Evolutionary conservation across 2,329 filamentous ascomycete species (phyloP), one percentile per base, ranked within the genome.

Genomic region (Trichoderma sp.): DNA sequence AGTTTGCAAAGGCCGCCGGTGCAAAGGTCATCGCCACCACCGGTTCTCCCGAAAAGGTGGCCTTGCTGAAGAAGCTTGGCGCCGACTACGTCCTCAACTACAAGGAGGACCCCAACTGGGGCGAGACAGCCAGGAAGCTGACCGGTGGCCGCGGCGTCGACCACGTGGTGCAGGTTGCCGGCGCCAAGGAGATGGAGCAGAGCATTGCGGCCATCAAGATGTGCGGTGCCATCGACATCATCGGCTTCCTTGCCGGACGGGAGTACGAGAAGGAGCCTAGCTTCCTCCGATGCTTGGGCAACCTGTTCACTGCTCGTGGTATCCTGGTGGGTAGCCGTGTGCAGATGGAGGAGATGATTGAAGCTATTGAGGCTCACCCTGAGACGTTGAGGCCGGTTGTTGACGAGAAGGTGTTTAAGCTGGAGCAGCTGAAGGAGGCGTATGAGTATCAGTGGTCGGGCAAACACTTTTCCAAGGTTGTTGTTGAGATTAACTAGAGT

Each of bases 81-180:
- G 83, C 83, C 7, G 80, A 83, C 73, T 79, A 84, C 73, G 78
- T 84, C 69, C 78, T 85, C 72, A 84, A 84, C 76, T 85, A 85
- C 78, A 79, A 76, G 57, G 79, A 82, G 67, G 80, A 79, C 42
- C 71, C 76, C 4, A 77, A 80, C 70, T 84, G 83, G 83, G 83
- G 83, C 35, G 75, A 76, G 69, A 78, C 79, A 59, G 83, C 81
- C 29, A 80, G 77, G 73, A 72, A 76, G 68, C 70, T 84, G 34
- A 82, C 80, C 0, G 77, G 76, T 57, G 83, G 83, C 17, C 74
- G 70, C 17, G 83, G 83, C 48, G 79, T 84, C 25, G 82, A 85
- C 74, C 76, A 83, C 70, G 71, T 85, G 15, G 72, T 86, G 70
- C 83, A 85, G 71, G 81, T 85, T 9, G 83, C 80, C 4, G 84